A percentile compares a stretch with the other conserved stretches of the same genome.
Evolutionary conservation across 176 grass and related monocot genomes (phyloP).

Genomic region (Raddia guianensis): DNA sequence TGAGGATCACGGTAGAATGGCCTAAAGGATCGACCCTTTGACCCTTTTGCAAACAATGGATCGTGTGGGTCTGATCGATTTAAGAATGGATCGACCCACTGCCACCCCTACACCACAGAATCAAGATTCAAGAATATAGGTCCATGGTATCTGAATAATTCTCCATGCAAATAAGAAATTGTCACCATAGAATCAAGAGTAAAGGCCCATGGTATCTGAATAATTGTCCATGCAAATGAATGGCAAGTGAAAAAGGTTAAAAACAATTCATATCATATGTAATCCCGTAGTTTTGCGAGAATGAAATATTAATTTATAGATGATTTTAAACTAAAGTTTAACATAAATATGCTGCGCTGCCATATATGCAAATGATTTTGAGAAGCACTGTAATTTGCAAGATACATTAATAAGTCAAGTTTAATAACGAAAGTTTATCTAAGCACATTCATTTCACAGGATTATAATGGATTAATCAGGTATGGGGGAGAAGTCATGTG

Average conservation of each 20-base stretch:
- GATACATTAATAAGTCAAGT: background rate
- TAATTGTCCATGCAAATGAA: background rate
- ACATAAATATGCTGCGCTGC: background rate
- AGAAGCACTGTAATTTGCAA: background rate
- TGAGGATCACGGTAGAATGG: no score
- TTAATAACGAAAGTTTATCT: slow-evolving; percentile 2
- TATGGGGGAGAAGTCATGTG: background rate
- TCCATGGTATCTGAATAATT: no score
- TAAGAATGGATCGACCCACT: no score
- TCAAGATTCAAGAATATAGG: no score
- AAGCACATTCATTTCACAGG: background rate
- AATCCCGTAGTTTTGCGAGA: background rate
- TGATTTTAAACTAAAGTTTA: slow-evolving; percentile 13
- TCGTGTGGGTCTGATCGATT: no score
- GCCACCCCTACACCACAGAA: no score
- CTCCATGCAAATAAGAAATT: background rate
- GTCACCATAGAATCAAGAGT: background rate
- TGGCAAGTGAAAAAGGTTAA: background rate
- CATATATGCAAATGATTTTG: slow-evolving; percentile 5
- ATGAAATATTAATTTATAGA: background rate
- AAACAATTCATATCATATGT: slow-evolving; percentile 4
- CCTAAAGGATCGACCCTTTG: no score
- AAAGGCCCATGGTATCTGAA: background rate
- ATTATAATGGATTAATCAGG: background rate
- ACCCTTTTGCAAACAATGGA: no score